A percentile compares a stretch with the other conserved stretches of the same genome.
phyloP scores from a whole-genome alignment of 805 yeast genomes.

The Cyberlindnera sargentensis region DNA sequence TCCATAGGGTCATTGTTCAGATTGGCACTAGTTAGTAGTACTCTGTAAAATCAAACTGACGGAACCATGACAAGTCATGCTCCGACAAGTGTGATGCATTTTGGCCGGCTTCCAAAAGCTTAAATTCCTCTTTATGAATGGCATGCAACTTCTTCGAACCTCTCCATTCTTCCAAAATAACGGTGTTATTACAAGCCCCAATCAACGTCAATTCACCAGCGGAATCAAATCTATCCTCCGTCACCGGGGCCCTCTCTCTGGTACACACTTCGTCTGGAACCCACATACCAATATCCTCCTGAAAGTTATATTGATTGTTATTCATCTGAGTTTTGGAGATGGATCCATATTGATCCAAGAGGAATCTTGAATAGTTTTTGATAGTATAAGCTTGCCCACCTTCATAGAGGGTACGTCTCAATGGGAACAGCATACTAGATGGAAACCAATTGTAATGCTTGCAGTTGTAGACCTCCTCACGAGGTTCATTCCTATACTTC shows the following conservation, averaged over 20 bases:
- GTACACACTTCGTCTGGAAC: slow-evolving; percentile 37
- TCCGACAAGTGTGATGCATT: slow-evolving; percentile 14
- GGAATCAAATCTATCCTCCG: slow-evolving; percentile 20
- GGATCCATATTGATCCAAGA: slow-evolving; percentile 31
- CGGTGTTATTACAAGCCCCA: slow-evolving; percentile 34
- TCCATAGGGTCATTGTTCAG: too few relatives aligned
- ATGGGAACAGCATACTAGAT: slow-evolving; percentile 33
- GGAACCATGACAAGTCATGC: slow-evolving; percentile 31
- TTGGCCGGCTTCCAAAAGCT: slow-evolving; percentile 17
- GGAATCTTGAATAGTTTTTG: slow-evolving; percentile 28
- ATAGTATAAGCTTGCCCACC: slow-evolving; percentile 43
- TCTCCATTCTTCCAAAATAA: slow-evolving; percentile 33
- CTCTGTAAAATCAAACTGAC: slow-evolving; percentile 19
- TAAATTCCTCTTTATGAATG: slow-evolving; percentile 24
- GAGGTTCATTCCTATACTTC: slow-evolving; percentile 5
- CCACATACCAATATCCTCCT: slow-evolving; percentile 39
- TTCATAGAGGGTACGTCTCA: slow-evolving; percentile 36
- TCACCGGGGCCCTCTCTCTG: slow-evolving; percentile 21
- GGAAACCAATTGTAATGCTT: slow-evolving; percentile 25
- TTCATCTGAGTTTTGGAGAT: slow-evolving; percentile 20
- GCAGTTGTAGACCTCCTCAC: slow-evolving; percentile 19
- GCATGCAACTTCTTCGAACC: slow-evolving; percentile 24
- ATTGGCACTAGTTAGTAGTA: slow-evolving; percentile 1
- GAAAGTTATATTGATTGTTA: slow-evolving; percentile 27
- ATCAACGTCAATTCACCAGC: slow-evolving; percentile 24